phyloP scores from a whole-genome alignment of 345 rosid species.

The Populus nigra region DNA sequence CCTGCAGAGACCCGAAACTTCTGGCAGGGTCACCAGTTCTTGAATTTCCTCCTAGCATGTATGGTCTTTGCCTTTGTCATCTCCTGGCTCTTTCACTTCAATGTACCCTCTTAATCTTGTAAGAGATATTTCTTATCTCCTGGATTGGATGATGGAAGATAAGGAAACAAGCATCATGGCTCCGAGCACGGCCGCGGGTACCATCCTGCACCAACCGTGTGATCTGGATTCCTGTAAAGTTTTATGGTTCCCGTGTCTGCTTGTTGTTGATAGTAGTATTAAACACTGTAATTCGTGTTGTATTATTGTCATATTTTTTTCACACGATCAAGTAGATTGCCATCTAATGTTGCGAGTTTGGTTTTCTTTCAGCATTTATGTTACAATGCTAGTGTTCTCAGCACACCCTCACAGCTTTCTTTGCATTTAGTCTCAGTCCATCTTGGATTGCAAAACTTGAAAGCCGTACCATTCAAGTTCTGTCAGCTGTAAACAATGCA shows the following conservation, averaged over 20 bases:
- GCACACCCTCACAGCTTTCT: background rate
- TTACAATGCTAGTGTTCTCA: background rate
- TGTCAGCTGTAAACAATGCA: background rate
- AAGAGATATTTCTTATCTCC: background rate
- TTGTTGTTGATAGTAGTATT: conserved; percentile 15
- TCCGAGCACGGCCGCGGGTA: conserved; percentile 5
- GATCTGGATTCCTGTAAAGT: background rate
- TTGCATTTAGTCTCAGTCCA: background rate
- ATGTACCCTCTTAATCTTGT: conserved; percentile 49
- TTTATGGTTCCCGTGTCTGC: background rate
- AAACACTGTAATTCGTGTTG: conserved; percentile 6
- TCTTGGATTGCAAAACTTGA: background rate
- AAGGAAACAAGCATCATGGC: background rate
- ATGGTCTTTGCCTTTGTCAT: conserved; percentile 93
- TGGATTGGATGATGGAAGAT: conserved; percentile 5
- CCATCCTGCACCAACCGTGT: background rate
- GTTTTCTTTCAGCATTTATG: background rate
- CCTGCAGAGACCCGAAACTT: conserved; percentile 48
- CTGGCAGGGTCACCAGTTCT: conserved; percentile 81
- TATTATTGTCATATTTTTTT: background rate
- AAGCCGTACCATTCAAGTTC: background rate
- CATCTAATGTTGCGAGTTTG: background rate
- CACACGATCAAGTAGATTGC: background rate
- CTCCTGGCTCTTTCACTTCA: conserved; percentile 95
- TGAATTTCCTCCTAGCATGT: conserved; percentile 83